Evolutionary conservation across 2,329 filamentous ascomycete species (phyloP), one percentile per base, ranked within the genome.

Genomic region (Clonostachys byssicola): DNA sequence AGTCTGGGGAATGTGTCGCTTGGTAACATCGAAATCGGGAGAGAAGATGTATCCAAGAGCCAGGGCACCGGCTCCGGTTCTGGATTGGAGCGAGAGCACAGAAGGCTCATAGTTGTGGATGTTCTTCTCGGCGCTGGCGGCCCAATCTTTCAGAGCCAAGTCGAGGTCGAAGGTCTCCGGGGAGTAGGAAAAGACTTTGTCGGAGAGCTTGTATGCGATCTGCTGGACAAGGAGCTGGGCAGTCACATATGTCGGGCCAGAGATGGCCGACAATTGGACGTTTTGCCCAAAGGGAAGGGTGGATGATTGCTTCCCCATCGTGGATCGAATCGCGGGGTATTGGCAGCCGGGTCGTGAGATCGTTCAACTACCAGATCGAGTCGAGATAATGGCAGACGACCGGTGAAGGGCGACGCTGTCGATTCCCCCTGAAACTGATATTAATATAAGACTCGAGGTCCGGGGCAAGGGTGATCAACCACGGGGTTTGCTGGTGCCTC

Each of bases 21-120:
- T 96, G 73, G 81, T 83, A 60, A 96, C 70, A 65, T 97, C 92
- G 61, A 96, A 96, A 70, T 99, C 94, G 60, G 90, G 89, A 51
- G 92, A 96, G 77, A 97, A 99, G 65, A 97, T 89, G 72, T 99
- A 99, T 48, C 94, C 94, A 43, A 99, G 80, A 18, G 94, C 91
- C 62, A 97, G 88, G 54, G 88, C 85, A 47, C 92, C 94, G 46
- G 94, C 94, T 49, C 94, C 94, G 48, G 87, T 82, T 46, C 94
- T 81, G 40, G 92, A 95, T 74, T 99, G 88, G 61, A 96, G 82
- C 20, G 88, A 73, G 51, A 92, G 78, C 42, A 97, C 82, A 13
- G 83, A 75, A 43, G 94, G 92, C 52, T 83, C 71, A 62, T 92
- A 88, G 57, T 89, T 89, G 70, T 92, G 84, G 52, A 86, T 83